Evolutionary conservation across 179 eudicot genomes (phyloP).

Genomic region (Actinidia polygama): DNA sequence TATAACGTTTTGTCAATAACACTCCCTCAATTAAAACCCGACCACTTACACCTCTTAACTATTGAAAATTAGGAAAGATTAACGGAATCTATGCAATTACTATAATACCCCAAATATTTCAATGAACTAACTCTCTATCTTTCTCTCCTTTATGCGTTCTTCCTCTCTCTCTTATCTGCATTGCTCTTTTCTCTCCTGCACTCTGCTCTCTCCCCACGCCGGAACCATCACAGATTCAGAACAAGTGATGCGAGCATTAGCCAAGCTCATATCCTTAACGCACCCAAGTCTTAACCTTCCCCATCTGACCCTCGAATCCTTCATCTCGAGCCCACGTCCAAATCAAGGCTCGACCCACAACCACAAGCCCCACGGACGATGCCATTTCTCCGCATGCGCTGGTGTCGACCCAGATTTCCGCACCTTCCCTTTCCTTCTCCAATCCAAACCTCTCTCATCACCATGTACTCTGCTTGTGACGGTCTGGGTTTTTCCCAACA

Average conservation of each 20-base stretch:
- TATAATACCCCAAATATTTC: no score
- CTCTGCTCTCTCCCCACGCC: no score
- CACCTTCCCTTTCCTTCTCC: conserved; percentile 39
- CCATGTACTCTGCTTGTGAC: conserved; percentile 36
- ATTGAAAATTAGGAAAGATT: no score
- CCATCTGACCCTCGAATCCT: conserved; percentile 38
- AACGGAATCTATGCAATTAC: no score
- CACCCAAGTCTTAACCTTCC: conserved; percentile 39
- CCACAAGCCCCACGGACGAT: not conserved
- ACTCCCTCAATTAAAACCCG: no score
- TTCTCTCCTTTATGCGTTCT: no score
- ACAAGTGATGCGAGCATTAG: conserved; percentile 16
- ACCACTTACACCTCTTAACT: no score
- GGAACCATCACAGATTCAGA: no score
- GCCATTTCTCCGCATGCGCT: conserved; percentile 34
- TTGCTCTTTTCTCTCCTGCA: no score
- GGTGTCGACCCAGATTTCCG: conserved; percentile 38
- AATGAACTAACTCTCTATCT: no score
- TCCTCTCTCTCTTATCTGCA: no score
- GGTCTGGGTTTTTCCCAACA: conserved; percentile 33
- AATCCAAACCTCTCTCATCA: conserved; percentile 33
- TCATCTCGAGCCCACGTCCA: conserved; percentile 5
- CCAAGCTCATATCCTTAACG: conserved; percentile 29
- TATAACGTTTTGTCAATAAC: no score
- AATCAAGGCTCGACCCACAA: not conserved